Percentiles rank a stretch among this genome's conserved stretches.
These are phyloP conservation scores for Apophysomyces variabilis DNA, from an alignment of 371 early-diverging fungal species.

Conservation along the genomic window DNA sequence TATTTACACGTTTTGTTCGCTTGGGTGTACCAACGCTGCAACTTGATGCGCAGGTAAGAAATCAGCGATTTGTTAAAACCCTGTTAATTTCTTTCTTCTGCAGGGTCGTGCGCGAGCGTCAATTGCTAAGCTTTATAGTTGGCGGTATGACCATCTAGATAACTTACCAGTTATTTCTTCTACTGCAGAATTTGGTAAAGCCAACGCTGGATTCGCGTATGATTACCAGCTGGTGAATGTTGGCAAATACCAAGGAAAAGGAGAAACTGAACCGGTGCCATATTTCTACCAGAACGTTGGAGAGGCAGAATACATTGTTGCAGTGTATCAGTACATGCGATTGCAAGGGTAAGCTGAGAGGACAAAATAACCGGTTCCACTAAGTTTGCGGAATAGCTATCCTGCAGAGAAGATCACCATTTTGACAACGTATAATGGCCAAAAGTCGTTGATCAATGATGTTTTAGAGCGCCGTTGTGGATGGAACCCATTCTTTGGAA, in stretches of 20 bases:
- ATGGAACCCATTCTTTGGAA: conserved; percentile 81
- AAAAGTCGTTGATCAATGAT: conserved; percentile 88
- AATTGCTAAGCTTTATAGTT: conserved; percentile 83
- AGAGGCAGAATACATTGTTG: conserved; percentile 97
- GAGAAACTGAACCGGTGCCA: conserved; percentile 84
- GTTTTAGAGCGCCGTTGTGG: conserved; percentile 84
- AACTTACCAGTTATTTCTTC: conserved; percentile 59
- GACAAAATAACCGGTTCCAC: no score
- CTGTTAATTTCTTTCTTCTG: conserved; percentile 3
- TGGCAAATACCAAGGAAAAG: conserved; percentile 71
- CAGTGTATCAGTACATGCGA: conserved; percentile 95
- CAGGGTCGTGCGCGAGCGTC: conserved; percentile 81
- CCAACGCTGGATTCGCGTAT: conserved; percentile 86
- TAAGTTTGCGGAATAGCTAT: conserved; percentile 53
- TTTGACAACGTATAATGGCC: conserved; percentile 96
- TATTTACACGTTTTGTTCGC: conserved; percentile 90
- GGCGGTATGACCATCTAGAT: conserved; percentile 75
- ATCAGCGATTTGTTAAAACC: not conserved
- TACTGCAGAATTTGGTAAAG: conserved; percentile 48
- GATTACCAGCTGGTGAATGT: conserved; percentile 90
- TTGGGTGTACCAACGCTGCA: conserved; percentile 87
- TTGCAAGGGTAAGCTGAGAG: conserved; percentile 65
- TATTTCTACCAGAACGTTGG: conserved; percentile 90
- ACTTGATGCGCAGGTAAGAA: conserved; percentile 74
- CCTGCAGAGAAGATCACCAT: conserved; percentile 87